These are phyloP conservation scores for Capsicum baccatum DNA, from an alignment of 257 asterid genomes.

Conservation along the genomic window DNA sequence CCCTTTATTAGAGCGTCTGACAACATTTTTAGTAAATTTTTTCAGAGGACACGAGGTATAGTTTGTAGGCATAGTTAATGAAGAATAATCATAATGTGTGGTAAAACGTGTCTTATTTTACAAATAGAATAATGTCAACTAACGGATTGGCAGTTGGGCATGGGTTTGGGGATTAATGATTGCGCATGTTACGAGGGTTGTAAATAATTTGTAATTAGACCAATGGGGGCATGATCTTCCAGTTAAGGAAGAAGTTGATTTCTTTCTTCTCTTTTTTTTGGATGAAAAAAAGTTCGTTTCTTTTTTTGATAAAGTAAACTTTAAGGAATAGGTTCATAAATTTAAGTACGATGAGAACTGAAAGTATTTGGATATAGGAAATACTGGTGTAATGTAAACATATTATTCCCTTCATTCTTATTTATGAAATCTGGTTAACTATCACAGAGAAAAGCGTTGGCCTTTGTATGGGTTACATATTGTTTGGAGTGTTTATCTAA, in stretches of 20 bases:
- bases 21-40: background rate
- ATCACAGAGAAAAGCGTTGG: background rate
- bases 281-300: background rate
- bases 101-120: background rate
- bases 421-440: background rate
- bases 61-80: slow-evolving; percentile 13
- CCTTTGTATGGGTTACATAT: background rate
- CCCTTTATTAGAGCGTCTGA: background rate
- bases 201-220: background rate
- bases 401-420: background rate
- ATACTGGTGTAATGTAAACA: background rate
- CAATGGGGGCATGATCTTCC: background rate
- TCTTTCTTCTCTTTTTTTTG: background rate
- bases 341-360: background rate
- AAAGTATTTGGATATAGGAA: slow-evolving; percentile 11
- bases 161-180: background rate
- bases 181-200: background rate
- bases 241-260: slow-evolving; percentile 4
- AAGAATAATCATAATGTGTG: background rate
- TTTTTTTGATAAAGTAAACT: slow-evolving; percentile 2
- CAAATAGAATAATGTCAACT: background rate
- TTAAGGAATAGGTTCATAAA: background rate
- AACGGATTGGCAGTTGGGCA: background rate
- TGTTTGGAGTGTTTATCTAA: background rate
- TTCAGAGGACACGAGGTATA: background rate